phyloP scores from a whole-genome alignment of 139 green algal genomes.

The Zygnema cylindricum region DNA sequence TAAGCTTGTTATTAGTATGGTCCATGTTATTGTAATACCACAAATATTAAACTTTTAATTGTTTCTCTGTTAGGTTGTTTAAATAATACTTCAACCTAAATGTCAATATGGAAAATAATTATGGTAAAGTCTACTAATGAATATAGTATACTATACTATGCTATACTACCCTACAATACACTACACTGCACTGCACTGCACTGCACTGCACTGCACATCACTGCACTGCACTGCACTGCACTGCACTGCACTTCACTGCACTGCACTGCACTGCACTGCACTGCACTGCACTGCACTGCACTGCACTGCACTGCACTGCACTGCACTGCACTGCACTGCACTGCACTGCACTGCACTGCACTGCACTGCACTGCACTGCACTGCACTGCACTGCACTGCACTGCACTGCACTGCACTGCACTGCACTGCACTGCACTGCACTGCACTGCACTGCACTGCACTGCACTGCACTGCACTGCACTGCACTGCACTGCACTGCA shows the following conservation, averaged over 20 bases:
- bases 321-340: slow-evolving; percentile 16
- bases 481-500: slow-evolving; percentile 40
- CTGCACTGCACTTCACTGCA: slow-evolving; percentile 6
- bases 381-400: slow-evolving; percentile 12
- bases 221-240: no score
- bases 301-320: slow-evolving; percentile 3
- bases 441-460: slow-evolving; percentile 34
- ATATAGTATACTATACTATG: no score
- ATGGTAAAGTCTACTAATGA: no score
- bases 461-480: slow-evolving; percentile 41
- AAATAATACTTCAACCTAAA: no score
- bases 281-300: slow-evolving; percentile 3
- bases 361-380: neutral
- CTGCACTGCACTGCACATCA: no score
- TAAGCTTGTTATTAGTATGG: no score
- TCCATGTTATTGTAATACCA: no score
- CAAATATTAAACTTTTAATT: no score
- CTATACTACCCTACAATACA: slow-evolving; percentile 1
- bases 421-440: slow-evolving; percentile 33
- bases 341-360: slow-evolving; percentile 13
- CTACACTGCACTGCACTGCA: slow-evolving; percentile 4
- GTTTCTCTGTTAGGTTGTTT: no score
- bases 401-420: slow-evolving; percentile 33
- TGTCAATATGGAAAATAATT: no score
- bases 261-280: slow-evolving; percentile 6